Evolutionary conservation across 208 protist species (phyloP), one percentile per base, ranked within the genome.

Genomic region (Leishmania mexicana): DNA sequence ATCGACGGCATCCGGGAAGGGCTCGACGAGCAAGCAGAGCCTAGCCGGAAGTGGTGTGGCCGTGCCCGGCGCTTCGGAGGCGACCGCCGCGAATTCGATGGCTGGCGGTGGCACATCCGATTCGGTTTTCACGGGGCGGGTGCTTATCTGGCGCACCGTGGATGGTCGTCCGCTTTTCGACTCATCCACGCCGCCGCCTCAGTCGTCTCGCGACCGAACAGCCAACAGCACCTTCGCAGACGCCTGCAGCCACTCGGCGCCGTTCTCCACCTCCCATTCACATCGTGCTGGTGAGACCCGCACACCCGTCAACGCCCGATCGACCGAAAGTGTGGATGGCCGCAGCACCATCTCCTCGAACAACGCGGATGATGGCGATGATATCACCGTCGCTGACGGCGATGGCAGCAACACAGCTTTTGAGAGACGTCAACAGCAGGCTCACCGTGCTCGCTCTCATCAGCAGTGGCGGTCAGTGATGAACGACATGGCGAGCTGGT

Each of bases 401-500:
- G 60, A 8, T n/a, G 76, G 35, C 38, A 45, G 24, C 40, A 45
- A 53, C 2, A 38, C 38, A 13, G n/a, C 45, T 57, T 1, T 2
- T 6, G 47, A n/a, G 76, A 1, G 40, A 70, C 42, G 8, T 24
- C 75, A 21, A 70, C 47, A 38, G 35, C 21, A 35, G 28, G 38
- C 17, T 38, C 21, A 21, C 75, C 7, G 31, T 51, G 40, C 38
- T 6, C 28, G 31, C 28, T 54, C 38, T 21, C 24, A 57, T 17
- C 40, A 74, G 3, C 24, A 67, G 40, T n/a, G 51, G 51, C 68
- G 47, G 28, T 17, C 38, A 1, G 47, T 78, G 35, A 81, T 76
- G 76, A 40, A 28, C 45, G 77, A 84, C 64, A 90, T 90, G 83
- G 49, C 21, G 8, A 76, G 64, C n/a, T 94, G 91, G 88, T 78